Conservation (phyloP, 352 stramenopile genomes). For the Phytophthora boehmeriae region DNA sequence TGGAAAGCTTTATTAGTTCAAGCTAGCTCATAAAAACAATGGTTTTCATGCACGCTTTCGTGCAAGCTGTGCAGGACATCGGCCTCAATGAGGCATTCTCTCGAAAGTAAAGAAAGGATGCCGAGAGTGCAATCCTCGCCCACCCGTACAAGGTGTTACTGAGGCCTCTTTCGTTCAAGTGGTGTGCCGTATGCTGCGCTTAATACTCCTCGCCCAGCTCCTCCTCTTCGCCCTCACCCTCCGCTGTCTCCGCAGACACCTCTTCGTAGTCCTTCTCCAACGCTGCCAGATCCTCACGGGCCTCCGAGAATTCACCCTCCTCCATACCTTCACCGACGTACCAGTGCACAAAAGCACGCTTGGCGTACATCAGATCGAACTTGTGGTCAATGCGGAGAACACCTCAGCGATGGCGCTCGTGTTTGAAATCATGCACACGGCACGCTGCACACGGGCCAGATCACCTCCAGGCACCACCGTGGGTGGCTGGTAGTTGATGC, state of each 20-base stretch:
- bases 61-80: no score
- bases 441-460: constrained; percentile 94
- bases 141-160: neutral
- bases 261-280: constrained; percentile 97
- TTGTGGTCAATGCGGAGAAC: constrained; percentile 21
- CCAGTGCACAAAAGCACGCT: constrained; percentile 4
- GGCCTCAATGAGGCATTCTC: no score
- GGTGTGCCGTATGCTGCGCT: constrained; percentile 49
- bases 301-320: constrained; percentile 4
- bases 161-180: neutral
- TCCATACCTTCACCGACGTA: constrained; percentile 3
- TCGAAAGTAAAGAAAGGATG: no score
- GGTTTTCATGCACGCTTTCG: no score
- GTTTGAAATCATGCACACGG: constrained; percentile 98
- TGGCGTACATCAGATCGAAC: constrained; percentile 4
- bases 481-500: constrained; percentile 17
- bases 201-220: constrained; percentile 92
- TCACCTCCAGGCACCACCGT: constrained; percentile 94
- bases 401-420: constrained; percentile 96
- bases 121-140: no score
- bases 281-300: constrained; percentile 1
- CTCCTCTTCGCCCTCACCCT: constrained; percentile 95
- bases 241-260: constrained; percentile 96
- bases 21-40: no score
- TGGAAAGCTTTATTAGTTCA: no score